Base-by-base conservation (phyloP, 2,329 filamentous ascomycete genomes). In the Phoma sp. region DNA sequence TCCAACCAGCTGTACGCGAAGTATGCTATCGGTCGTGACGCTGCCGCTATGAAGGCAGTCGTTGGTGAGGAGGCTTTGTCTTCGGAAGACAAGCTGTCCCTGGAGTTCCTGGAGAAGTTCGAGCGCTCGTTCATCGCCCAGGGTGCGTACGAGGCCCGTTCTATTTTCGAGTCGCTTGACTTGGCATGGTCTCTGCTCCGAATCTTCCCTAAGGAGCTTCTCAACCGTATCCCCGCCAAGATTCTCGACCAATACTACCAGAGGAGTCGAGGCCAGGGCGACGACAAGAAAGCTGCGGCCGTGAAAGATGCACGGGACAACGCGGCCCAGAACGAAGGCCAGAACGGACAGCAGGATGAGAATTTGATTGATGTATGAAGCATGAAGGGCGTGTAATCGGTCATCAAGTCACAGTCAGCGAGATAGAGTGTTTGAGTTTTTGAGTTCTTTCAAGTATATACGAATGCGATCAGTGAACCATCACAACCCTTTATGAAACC, bases 1-100 rank as follows among this genome's bases (percentile, higher is more conserved):
- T 99, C 95, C 67, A 99, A 99, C 84, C 95, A 99, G 84, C 86
- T 99, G 63, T 99, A 99, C 77, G 95, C 95, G 80, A 99, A 99
- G 81, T 99, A 99, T 77, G 95, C 95, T 77, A 98, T 99, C 75
- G 95, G 95, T 75, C 93, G 94, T 84, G 95, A 99, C 73, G 95
- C 95, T 19, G 94, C 96, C 33, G 90, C 92, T 76, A 99, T 99
- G 95, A 99, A 98, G 83, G 95, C 95, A 58, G 95, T 99, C 77
- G 95, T 99, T 56, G 95, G 95, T 81, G 96, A 99, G 80, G 95
- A 99, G 77, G 95, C 95, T 31, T 80, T 99, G 73, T 96, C 92
- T 25, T 85, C 90, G 50, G 95, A 99, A 80, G 95, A 99, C 81
- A 98, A 98, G 83, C 86, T 98, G 55, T 96, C 94, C 8, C 86